Percentiles rank a stretch among this genome's conserved stretches.
Evolutionary conservation across 2,329 filamentous ascomycete species (phyloP).

Genomic region (Diaporthe citrichinensis): DNA sequence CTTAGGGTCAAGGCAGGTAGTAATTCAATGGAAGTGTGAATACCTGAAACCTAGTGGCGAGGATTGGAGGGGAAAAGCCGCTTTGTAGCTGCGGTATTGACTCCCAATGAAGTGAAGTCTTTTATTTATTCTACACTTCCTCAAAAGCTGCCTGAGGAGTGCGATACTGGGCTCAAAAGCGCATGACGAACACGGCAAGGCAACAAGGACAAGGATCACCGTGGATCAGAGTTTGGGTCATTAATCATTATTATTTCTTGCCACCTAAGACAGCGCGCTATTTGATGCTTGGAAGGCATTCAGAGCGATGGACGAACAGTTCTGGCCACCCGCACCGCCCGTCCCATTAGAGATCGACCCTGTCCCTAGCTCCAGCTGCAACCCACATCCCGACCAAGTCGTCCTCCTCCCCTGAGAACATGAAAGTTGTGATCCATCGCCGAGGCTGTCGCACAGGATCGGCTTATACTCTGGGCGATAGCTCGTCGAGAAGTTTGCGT

Average conservation of each 20-base stretch:
- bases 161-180: not conserved
- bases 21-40: not conserved
- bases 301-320: conserved; percentile 33
- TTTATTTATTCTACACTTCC: not conserved
- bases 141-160: not conserved
- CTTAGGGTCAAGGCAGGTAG: not conserved
- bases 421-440: conserved; percentile 19
- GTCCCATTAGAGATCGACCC: not conserved
- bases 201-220: too few relatives aligned
- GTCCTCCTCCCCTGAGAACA: conserved; percentile 16
- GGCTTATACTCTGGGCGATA: conserved; percentile 32
- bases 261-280: not conserved
- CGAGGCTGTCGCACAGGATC: conserved; percentile 20
- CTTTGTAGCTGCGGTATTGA: not conserved
- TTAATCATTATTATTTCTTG: conserved; percentile 1
- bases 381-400: conserved; percentile 30
- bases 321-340: not conserved
- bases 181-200: not conserved
- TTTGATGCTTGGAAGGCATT: conserved; percentile 13
- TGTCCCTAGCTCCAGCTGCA: conserved; percentile 30
- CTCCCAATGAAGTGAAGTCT: not conserved
- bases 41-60: not conserved
- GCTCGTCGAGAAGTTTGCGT: conserved; percentile 30
- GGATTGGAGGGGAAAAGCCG: not conserved
- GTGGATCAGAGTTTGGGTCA: not conserved